Conservation (phyloP, 306 rosid species). For the Psophocarpus tetragonolobus region DNA sequence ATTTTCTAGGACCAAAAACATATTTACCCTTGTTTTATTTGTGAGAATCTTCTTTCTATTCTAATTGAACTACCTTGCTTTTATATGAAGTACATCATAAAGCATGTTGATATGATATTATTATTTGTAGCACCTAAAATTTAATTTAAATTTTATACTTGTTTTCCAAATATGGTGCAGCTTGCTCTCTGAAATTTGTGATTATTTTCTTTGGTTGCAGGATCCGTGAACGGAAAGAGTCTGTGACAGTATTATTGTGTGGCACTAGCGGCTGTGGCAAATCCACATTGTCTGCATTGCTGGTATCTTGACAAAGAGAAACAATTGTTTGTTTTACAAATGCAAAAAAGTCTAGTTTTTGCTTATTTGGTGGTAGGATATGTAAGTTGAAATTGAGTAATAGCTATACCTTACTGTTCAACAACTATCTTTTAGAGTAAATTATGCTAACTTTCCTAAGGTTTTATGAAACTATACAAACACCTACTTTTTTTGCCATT, state of each 20-base stretch:
- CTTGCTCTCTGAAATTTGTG: background rate
- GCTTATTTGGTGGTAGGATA: constrained; percentile 26
- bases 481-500: too few species aligned
- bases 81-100: background rate
- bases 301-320: constrained; percentile 58
- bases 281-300: constrained; percentile 92
- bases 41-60: too few species aligned
- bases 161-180: background rate
- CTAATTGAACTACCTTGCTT: background rate
- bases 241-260: constrained; percentile 84
- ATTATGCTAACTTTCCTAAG: too few species aligned
- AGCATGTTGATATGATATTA: constrained; percentile 8
- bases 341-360: constrained; percentile 37
- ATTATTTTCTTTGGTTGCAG: constrained; percentile 44
- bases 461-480: too few species aligned
- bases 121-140: background rate
- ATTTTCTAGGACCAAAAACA: too few species aligned
- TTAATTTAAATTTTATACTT: constrained; percentile 18
- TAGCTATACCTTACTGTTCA: constrained; percentile 8
- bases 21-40: too few species aligned
- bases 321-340: constrained; percentile 26
- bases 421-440: constrained; percentile 32
- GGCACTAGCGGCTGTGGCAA: constrained; percentile 99
- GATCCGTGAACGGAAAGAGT: constrained; percentile 90
- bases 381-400: constrained; percentile 19